Percentiles rank a stretch among this genome's conserved stretches.
phyloP scores from a whole-genome alignment of 2,329 filamentous ascomycete species.

The Cercospora citrullina region DNA sequence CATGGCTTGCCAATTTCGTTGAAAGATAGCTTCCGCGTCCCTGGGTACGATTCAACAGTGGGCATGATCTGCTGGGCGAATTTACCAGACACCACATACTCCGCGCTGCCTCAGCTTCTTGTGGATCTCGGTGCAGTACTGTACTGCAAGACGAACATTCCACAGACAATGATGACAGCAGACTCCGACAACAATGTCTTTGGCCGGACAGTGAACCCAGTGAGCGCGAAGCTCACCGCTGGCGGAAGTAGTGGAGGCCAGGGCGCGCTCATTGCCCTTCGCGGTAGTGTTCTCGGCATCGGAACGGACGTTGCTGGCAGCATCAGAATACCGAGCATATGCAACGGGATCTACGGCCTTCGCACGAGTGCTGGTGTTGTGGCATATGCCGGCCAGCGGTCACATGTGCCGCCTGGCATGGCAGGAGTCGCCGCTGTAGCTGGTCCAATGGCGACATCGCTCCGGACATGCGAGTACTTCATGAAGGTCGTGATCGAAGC shows the following conservation, averaged over 20 bases:
- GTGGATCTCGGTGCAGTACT: conserved; percentile 51
- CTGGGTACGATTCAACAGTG: conserved; percentile 13
- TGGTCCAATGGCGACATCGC: conserved; percentile 32
- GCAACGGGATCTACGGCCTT: conserved; percentile 46
- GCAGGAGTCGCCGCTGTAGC: conserved; percentile 33
- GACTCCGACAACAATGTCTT: conserved; percentile 42
- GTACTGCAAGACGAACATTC: conserved; percentile 58
- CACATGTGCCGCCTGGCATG: conserved; percentile 37
- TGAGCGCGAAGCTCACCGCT: conserved; percentile 59
- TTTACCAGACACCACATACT: conserved; percentile 4
- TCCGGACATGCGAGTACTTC: conserved; percentile 29
- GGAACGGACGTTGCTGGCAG: conserved; percentile 62
- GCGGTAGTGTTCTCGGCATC: conserved; percentile 60
- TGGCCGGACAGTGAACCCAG: conserved; percentile 58
- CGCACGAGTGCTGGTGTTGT: conserved; percentile 19
- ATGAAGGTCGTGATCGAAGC: conserved; percentile 26
- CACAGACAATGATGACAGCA: conserved; percentile 45
- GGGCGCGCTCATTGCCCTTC: conserved; percentile 59
- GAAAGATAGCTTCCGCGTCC: conserved; percentile 46
- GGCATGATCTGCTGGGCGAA: conserved; percentile 11
- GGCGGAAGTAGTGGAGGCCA: conserved; percentile 69
- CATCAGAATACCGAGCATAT: conserved; percentile 84
- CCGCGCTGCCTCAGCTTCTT: conserved; percentile 43
- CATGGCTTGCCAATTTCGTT: conserved; percentile 57
- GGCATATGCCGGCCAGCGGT: conserved; percentile 39